A percentile compares a stretch with the other conserved stretches of the same genome.
Conservation (phyloP, 306 rosid species). For the Prunus campanulata region DNA sequence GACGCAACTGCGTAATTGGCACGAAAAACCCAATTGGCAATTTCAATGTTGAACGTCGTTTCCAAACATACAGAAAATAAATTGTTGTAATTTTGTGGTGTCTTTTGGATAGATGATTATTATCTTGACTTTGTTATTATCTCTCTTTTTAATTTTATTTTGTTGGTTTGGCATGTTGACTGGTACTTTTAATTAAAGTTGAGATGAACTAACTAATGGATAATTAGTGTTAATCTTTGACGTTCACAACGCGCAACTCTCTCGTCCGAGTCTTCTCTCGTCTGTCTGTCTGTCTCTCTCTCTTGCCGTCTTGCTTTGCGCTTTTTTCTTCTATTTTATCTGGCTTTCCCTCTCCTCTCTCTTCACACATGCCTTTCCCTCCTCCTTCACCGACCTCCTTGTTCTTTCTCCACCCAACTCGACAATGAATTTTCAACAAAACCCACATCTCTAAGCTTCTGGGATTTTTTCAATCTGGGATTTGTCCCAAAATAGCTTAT, state of each 20-base stretch:
- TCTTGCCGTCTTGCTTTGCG: neutral
- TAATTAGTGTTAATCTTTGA: neutral
- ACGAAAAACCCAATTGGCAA: neutral
- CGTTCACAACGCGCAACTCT: neutral
- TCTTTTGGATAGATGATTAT: neutral
- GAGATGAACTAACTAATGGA: neutral
- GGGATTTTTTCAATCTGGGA: neutral
- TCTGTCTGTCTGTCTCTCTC: neutral
- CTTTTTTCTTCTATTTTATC: neutral
- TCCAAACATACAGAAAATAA: neutral
- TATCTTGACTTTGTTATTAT: neutral
- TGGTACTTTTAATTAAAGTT: neutral
- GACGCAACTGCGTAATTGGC: neutral
- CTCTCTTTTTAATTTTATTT: neutral
- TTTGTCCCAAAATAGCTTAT: neutral
- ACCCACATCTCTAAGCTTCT: neutral
- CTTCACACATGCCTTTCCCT: conserved; percentile 17
- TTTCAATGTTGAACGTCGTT: neutral
- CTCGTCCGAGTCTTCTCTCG: neutral
- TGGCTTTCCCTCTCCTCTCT: neutral
- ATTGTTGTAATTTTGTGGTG: neutral
- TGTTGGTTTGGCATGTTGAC: neutral
- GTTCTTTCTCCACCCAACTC: conserved; percentile 15
- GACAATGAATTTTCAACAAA: conserved; percentile 14
- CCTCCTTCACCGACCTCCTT: conserved; percentile 20